Base-by-base conservation (phyloP, 1,284 basidiomycete genomes). In the Neonothopanus nambi region DNA sequence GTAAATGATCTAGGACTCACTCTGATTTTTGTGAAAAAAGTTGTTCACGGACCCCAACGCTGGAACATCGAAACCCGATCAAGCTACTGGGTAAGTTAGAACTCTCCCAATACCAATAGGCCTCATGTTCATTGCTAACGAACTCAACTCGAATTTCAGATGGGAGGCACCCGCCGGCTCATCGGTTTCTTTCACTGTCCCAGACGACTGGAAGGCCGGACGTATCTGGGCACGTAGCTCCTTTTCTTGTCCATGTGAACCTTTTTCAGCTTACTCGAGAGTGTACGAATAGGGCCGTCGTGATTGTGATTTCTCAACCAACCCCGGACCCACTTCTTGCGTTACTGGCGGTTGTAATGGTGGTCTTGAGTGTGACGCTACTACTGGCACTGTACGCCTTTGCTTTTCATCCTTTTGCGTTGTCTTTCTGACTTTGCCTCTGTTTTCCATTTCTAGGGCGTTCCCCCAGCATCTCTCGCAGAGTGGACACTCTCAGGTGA, bases 291-390 rank as follows among this genome's bases (percentile, higher is more conserved):
- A 74, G 73, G 76, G 65, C 42, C 75, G 77, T 44, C 72, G 72
- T 38, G 62, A 72, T n/a, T 58, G 57, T 37, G 54, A 58, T 33
- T 58, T 58, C 35, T 66, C 67, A 53, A 61, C 55, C 30, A 71
- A 70, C 60, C 66, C 70, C 2, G 75, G 72, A 8, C 70, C 76
- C 1, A 72, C 66, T 21, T 71, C 74, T 17, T 80, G 78, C 59
- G 55, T 70, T 5, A 67, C 69, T 45, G 78, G 77, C 49, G 75
- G 74, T 18, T 77, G 75, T 63, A 75, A 74, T 52, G 75, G 79
- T 26, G 79, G 79, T 38, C 67, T 81, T 3, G 54, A 65, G 38
- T 80, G 78, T 54, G 72, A 74, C 59, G 54, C 63, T 3, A 54
- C 61, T 47, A 69, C 67, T 23, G 76, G 76, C 2, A 75, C 73